Conservation (phyloP, 2,329 filamentous ascomycete species). For the Penicillium crustosum region DNA sequence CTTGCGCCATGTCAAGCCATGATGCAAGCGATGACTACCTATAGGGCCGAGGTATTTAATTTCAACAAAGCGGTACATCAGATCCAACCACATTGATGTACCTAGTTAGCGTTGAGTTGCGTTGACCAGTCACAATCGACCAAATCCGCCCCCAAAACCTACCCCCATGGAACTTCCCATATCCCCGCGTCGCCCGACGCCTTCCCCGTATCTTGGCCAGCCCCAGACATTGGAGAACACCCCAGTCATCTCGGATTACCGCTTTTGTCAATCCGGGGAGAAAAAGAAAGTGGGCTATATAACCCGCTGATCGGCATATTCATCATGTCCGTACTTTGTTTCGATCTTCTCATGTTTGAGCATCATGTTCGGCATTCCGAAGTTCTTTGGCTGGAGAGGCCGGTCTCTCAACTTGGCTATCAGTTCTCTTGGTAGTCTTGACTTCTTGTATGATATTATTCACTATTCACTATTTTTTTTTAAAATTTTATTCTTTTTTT, state of each 20-base stretch:
- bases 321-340: not conserved
- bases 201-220: constrained; percentile 29
- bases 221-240: constrained; percentile 14
- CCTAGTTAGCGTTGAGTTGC: not conserved
- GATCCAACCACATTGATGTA: not conserved
- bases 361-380: constrained; percentile 32
- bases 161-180: constrained; percentile 8
- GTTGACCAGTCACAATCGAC: constrained; percentile 9
- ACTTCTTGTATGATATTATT: constrained; percentile 32
- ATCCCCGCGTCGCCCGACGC: constrained; percentile 19
- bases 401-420: constrained; percentile 37
- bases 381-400: constrained; percentile 31
- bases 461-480: not conserved
- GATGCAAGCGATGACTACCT: constrained; percentile 10
- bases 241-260: constrained; percentile 26
- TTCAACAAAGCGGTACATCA: not conserved
- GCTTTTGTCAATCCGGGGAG: constrained; percentile 25
- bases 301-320: constrained; percentile 14
- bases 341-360: constrained; percentile 10
- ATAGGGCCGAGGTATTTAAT: not conserved
- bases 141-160: constrained; percentile 16
- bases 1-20: constrained; percentile 2
- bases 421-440: constrained; percentile 46
- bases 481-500: not conserved
- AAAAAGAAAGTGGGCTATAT: constrained; percentile 22